Evolutionary conservation across 148 eudicot genomes (phyloP).

Genomic region (Arctostaphylos glauca): DNA sequence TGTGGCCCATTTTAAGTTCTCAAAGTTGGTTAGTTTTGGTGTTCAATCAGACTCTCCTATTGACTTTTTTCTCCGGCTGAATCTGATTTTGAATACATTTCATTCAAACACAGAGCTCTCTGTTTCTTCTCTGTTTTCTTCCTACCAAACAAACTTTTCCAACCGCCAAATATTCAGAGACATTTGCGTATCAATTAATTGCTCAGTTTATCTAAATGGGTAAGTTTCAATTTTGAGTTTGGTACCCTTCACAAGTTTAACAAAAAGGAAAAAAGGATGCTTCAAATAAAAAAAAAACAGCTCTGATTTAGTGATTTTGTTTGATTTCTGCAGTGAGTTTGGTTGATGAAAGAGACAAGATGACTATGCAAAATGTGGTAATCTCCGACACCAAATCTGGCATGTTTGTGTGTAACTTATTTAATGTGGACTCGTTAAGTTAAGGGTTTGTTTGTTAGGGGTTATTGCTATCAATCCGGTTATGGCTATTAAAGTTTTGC

Average conservation of each 20-base stretch:
- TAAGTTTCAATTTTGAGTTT: slow-evolving; percentile 3
- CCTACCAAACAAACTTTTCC: background rate
- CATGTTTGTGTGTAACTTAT: too few species aligned
- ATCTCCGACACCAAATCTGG: slow-evolving; percentile 33
- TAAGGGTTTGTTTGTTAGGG: too few species aligned
- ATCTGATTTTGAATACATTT: background rate
- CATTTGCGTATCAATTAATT: background rate
- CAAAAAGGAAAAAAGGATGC: background rate
- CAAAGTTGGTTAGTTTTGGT: background rate
- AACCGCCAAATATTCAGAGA: background rate
- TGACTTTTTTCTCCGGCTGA: background rate
- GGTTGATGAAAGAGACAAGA: slow-evolving; percentile 6
- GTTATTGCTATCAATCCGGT: too few species aligned
- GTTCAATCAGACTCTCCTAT: background rate
- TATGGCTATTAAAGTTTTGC: too few species aligned
- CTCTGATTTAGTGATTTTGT: background rate
- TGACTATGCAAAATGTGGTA: slow-evolving; percentile 50
- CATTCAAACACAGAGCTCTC: slow-evolving; percentile 11
- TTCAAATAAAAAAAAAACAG: background rate
- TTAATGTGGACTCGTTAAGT: too few species aligned
- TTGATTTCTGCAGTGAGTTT: slow-evolving; percentile 14
- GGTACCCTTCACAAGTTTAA: background rate
- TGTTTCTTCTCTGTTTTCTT: slow-evolving; percentile 1
- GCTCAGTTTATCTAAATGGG: slow-evolving; percentile 9
- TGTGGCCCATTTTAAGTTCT: background rate